Percentiles rank a stretch among this genome's conserved stretches.
These are phyloP conservation scores for Cladorrhinum sp. DNA, from an alignment of 2,329 filamentous ascomycete species.

Conservation along the genomic window DNA sequence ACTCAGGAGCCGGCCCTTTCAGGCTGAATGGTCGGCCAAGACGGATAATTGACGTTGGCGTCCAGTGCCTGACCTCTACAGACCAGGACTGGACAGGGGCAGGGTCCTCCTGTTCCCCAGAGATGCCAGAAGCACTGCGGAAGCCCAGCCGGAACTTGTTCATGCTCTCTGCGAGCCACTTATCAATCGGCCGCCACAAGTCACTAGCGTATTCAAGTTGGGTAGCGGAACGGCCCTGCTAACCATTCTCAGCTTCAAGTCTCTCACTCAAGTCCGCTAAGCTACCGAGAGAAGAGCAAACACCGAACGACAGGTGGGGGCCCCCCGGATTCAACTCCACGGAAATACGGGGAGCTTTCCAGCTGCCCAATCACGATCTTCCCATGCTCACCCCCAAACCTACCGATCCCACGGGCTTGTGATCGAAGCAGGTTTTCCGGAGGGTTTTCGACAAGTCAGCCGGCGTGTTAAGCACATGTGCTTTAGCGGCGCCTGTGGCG, in stretches of 20 bases:
- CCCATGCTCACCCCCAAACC: neutral
- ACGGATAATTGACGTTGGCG: conserved; percentile 13
- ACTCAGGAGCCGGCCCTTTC: conserved; percentile 7
- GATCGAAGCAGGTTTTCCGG: neutral
- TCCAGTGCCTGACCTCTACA: neutral
- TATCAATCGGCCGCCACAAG: neutral
- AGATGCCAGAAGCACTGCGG: neutral
- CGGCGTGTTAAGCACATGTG: neutral
- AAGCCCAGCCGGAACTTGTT: conserved; percentile 2
- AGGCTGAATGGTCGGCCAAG: conserved; percentile 20
- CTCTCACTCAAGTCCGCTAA: neutral
- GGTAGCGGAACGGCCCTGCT: conserved; percentile 14
- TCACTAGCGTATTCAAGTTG: conserved; percentile 3
- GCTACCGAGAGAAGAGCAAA: conserved; percentile 1
- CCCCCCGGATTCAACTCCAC: conserved; percentile 13
- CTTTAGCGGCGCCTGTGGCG: neutral
- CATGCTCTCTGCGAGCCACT: conserved; percentile 4
- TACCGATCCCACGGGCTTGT: neutral
- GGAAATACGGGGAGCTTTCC: conserved; percentile 21
- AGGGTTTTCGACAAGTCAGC: neutral
- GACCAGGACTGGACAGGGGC: neutral
- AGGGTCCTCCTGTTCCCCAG: neutral
- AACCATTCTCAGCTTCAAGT: conserved; percentile 16
- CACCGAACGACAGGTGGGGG: neutral
- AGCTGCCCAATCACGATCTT: conserved; percentile 17